Base-by-base conservation (phyloP, 805 yeast genomes). In the Candida multigemmis region DNA sequence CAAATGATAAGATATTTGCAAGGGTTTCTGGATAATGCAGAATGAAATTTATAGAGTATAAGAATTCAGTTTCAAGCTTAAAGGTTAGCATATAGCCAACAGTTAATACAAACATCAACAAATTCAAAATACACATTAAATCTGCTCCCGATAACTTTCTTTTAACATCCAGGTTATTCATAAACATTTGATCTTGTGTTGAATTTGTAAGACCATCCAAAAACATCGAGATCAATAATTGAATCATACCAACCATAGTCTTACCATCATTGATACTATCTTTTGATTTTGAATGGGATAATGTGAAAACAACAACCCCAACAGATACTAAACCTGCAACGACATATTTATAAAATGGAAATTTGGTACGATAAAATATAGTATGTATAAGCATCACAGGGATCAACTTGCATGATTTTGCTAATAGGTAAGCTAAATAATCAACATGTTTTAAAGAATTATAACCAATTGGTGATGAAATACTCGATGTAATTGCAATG, bases 181-280 rank as follows among this genome's bases (percentile, higher is more conserved):
- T 69, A 50, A 89, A 79, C 48, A 91, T 52, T 31, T 78, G 75
- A 54, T 89, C 98, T 52, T 89, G 98, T 0, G 95, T 77, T 3
- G 96, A 82, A 55, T 89, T 91, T 13, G 94, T 87, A 31, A 87
- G 58, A 1, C 98, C 98, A 50, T 89, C 98, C 16, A 91, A 60
- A 12, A 89, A 51, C 50, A 91, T 67, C 21, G 91, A 81, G 1
- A 57, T 50, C 0, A 58, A 37, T 20, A 89, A 60, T 31, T 78
- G 68, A 0, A 51, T 39, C 37, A 84, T 54, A 0, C 98, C 98
- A 13, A 71, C 44, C 1, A 51, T 12, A 0, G 60, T 44, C 12
- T 59, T 50, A 1, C 71, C 73, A 30, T 62, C 71, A 22, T 53
- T 56, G n/a, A 48, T 33, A 8, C 53, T 37, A 21, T 40, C 35